A percentile compares a stretch with the other conserved stretches of the same genome.
Conservation (phyloP, 2,329 filamentous ascomycete genomes). For the Neospermospora avenae region DNA sequence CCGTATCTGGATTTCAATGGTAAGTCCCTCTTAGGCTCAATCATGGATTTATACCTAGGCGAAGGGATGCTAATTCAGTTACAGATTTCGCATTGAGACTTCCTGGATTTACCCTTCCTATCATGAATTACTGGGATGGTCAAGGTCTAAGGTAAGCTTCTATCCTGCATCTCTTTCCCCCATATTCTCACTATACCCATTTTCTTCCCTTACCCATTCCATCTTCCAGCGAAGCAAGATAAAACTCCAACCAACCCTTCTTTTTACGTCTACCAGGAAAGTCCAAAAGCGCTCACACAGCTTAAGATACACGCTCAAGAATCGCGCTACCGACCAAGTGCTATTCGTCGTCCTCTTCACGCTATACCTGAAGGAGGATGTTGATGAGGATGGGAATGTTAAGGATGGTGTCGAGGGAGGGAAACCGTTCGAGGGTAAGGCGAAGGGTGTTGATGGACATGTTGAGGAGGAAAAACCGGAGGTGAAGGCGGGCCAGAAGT, state of each 20-base stretch:
- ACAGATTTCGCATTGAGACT: conserved; percentile 65
- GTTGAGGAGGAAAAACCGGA: conserved; percentile 20
- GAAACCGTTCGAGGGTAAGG: conserved; percentile 25
- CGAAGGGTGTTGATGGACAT: conserved; percentile 19
- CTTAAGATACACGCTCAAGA: conserved; percentile 88
- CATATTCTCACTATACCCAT: background rate
- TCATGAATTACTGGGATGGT: conserved; percentile 78
- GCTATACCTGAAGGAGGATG: conserved; percentile 65
- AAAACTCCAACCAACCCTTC: conserved; percentile 23
- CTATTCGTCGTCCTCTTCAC: conserved; percentile 82
- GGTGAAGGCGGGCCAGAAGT: conserved; percentile 6
- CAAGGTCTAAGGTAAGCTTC: conserved; percentile 63
- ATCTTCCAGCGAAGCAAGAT: background rate
- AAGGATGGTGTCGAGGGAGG: conserved; percentile 39
- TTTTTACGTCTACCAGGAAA: conserved; percentile 21
- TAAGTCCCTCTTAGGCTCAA: conserved; percentile 31
- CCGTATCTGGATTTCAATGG: conserved; percentile 85
- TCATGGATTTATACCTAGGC: too few species aligned
- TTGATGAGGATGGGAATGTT: conserved; percentile 55
- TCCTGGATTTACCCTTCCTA: conserved; percentile 69
- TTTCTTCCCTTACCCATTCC: background rate
- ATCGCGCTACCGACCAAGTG: conserved; percentile 67
- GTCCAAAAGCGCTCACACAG: conserved; percentile 64
- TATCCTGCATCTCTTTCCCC: conserved; percentile 20
- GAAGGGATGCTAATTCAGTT: background rate